phyloP scores from a whole-genome alignment of 1,139 yeast species.

The Taphrina deformans region DNA sequence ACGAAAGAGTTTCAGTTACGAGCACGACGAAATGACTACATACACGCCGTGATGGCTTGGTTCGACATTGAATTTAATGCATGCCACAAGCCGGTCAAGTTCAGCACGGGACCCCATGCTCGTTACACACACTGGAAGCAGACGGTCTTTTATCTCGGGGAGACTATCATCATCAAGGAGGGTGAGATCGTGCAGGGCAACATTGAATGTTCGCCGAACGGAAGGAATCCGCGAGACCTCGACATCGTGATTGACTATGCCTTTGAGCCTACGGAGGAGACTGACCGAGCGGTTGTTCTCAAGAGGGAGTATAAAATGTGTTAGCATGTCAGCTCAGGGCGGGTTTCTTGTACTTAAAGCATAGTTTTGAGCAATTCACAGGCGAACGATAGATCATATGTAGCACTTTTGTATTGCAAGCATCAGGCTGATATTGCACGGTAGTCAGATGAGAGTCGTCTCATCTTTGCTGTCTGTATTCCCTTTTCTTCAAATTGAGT shows the following conservation, averaged over 20 bases:
- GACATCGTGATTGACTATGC: conserved; percentile 51
- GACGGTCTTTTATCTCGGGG: conserved; percentile 81
- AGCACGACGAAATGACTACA: conserved; percentile 74
- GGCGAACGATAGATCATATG: not conserved
- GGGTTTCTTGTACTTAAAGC: not conserved
- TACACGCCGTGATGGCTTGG: conserved; percentile 93
- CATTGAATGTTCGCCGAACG: conserved; percentile 74
- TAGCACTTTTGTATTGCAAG: not conserved
- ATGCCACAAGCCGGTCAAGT: conserved; percentile 47
- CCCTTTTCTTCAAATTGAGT: too few relatives aligned
- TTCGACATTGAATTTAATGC: conserved; percentile 85
- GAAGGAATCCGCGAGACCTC: conserved; percentile 65
- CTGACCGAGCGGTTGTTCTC: conserved; percentile 50
- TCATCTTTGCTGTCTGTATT: too few relatives aligned
- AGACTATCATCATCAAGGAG: conserved; percentile 71
- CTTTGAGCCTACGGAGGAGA: conserved; percentile 57
- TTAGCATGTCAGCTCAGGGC: conserved; percentile 42
- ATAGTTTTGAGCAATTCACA: not conserved
- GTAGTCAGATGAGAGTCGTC: too few relatives aligned
- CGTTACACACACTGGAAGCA: conserved; percentile 79
- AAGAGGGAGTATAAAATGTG: conserved; percentile 67
- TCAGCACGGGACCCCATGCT: conserved; percentile 53
- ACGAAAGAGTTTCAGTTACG: conserved; percentile 63
- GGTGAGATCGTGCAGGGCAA: conserved; percentile 76
- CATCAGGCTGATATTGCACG: too few relatives aligned